Evolutionary conservation across 208 protist genomes (phyloP), one percentile per base, ranked within the genome.

Genomic region (Crithidia brevicula): DNA sequence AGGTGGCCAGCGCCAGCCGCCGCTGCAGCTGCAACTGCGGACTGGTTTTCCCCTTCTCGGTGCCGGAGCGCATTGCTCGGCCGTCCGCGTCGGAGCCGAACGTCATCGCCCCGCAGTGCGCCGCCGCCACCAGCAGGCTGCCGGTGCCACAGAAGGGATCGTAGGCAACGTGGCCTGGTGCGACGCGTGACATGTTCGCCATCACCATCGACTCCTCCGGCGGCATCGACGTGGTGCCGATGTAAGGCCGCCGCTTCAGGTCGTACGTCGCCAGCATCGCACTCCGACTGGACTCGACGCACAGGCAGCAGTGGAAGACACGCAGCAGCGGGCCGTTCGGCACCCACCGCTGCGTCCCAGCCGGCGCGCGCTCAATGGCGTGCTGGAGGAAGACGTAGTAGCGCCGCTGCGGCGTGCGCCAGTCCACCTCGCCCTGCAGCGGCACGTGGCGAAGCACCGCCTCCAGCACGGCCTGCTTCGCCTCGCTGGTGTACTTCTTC

Each of bases 211-310:
- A 88, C 58, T 97, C 88, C 72, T 99, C 95, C 27, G 94, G 83
- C n/a, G 96, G 89, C 96, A 99, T 98, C 27, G 96, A 96, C 2
- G 97, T 98, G 2, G 97, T 98, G 56, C 97, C 97, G 62, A 98
- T 88, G 81, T 98, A 98, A 23, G 83, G 83, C 9, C 97, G 81
- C n/a, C 68, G 74, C 45, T 86, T 84, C 8, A 98, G 80, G 54
- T 89, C 84, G 74, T 94, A 98, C 34, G 43, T 67, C 18, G 84
- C 65, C 6, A 98, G 82, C 20, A 92, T 46, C 20, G 43, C 43
- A 25, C 67, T 68, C 9, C 92, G 86, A 5, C 38, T 20, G 8
- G 83, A 84, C 45, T 82, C 72, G 3, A 50, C 52, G 23, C 80
- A 54, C 13, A 77, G 67, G 23, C 74, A 64, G 47, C 64, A 72